Base-by-base conservation (phyloP, 202 grass and related monocot species). In the Schoenoplectus tabernaemontani region DNA sequence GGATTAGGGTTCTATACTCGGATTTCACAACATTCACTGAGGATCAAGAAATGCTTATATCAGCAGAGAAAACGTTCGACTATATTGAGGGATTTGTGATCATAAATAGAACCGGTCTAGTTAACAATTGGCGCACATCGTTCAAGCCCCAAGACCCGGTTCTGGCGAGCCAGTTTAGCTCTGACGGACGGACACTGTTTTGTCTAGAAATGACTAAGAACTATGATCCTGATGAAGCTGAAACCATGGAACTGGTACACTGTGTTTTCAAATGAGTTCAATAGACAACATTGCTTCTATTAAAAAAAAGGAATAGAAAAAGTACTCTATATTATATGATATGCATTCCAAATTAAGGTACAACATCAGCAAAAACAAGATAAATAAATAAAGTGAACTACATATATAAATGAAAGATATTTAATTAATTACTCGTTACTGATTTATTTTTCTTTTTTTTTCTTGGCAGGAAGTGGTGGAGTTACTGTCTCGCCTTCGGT, bases 161-260 rank as follows among this genome's bases (percentile, higher is more conserved):
- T 56, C 88, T 85, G 37, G 96, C 96, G 8, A 87, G 83, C 86
- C 83, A 89, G 57, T 99, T 99, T 71, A 79, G 91, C 33, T 91
- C 96, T 0, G 92, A 91, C 28, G 92, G 90, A 24, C 87, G 34
- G 65, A 86, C 87, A 43, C 66, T 99, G 3, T 99, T 89, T 78
- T 99, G 96, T 87, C 92, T 96, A 11, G 96, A 99, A 90, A 85
- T 99, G 85, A 91, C 96, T 7, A 99, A 87, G 84, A 96, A 96
- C 83, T 96, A 92, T 83, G 82, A 91, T 38, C 37, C 67, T 7
- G 90, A 85, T 0, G 79, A 89, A 26, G 33, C 64, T n/a, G 83
- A 85, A 53, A 80, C 28, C 76, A 88, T 89, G 76, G 88, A 99
- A 86, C 78, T 87, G 88, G 96, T 93, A 78, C 64, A 28, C 19